These are phyloP conservation scores for Pezicula neosporulosa DNA, from an alignment of 2,329 filamentous ascomycete genomes.

Conservation along the genomic window DNA sequence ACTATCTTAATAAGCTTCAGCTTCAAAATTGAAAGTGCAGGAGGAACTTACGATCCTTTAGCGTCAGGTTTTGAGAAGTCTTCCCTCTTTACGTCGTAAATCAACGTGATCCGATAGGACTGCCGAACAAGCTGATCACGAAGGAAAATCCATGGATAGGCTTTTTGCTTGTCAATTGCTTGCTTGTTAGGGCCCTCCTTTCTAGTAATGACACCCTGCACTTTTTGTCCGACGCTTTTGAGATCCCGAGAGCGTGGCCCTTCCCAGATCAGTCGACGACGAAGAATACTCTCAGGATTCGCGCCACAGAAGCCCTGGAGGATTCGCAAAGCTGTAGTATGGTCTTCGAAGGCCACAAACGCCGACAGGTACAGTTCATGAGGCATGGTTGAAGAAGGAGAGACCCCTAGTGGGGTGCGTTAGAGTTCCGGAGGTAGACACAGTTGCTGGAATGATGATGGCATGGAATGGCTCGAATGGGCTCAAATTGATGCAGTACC, in stretches of 20 bases:
- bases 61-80: neutral
- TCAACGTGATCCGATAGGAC: constrained; percentile 53
- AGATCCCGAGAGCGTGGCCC: constrained; percentile 37
- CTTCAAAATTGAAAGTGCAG: neutral
- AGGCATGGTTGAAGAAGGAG: constrained; percentile 33
- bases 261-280: constrained; percentile 49
- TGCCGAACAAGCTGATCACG: constrained; percentile 52
- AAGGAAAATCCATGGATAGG: constrained; percentile 45
- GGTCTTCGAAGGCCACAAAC: constrained; percentile 46
- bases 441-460: no score
- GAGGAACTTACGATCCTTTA: constrained; percentile 11
- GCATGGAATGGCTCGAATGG: no score
- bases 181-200: neutral
- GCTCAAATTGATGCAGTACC: no score
- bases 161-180: constrained; percentile 6
- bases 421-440: no score
- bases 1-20: neutral
- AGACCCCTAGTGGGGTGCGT: no score
- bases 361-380: constrained; percentile 58
- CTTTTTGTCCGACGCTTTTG: constrained; percentile 16
- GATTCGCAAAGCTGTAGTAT: constrained; percentile 46
- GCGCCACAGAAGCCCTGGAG: constrained; percentile 56
- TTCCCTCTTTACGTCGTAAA: constrained; percentile 43
- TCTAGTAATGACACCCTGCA: no score
- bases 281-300: constrained; percentile 44